Evolutionary conservation across 352 stramenopile species (phyloP).

Genomic region (Globisporangium polare): DNA sequence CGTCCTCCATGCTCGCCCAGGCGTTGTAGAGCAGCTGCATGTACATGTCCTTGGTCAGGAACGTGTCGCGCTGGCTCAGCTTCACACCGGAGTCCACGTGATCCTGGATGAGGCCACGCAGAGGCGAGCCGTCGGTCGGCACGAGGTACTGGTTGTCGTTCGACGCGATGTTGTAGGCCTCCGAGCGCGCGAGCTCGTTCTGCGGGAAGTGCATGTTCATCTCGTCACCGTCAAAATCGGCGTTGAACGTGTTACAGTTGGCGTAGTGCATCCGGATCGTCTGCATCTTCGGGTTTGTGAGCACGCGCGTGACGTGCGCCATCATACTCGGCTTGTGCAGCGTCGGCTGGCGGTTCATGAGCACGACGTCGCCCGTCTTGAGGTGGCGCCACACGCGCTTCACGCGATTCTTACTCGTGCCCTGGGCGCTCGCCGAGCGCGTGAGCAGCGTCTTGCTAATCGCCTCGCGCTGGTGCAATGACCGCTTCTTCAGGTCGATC

Average conservation of each 20-base stretch:
- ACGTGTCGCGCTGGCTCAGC: constrained; percentile 96
- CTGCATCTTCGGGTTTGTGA: constrained; percentile 96
- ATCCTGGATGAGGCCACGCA: constrained; percentile 99
- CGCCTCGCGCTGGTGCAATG: constrained; percentile 91
- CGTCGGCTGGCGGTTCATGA: constrained; percentile 99
- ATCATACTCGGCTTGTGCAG: constrained; percentile 99
- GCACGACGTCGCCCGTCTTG: constrained; percentile 96
- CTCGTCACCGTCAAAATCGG: constrained; percentile 99
- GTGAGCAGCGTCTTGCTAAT: constrained; percentile 95
- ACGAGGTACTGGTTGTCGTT: constrained; percentile 99
- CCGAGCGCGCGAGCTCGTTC: constrained; percentile 95
- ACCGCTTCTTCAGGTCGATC: constrained; percentile 94
- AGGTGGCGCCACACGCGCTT: constrained; percentile 98
- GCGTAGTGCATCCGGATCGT: constrained; percentile 99
- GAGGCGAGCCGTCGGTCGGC: constrained; percentile 96
- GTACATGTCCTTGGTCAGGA: constrained; percentile 98
- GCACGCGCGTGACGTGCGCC: constrained; percentile 97
- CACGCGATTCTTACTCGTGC: constrained; percentile 81
- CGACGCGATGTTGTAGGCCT: constrained; percentile 97
- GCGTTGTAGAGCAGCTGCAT: constrained; percentile 97
- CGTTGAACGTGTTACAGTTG: constrained; percentile 99
- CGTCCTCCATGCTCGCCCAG: constrained; percentile 93
- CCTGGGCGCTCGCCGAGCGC: constrained; percentile 73
- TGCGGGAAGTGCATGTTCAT: constrained; percentile 99
- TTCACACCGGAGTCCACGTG: constrained; percentile 99